These are phyloP conservation scores for Tuber calosporum DNA, from an alignment of 495 filamentous ascomycete species.

Conservation along the genomic window DNA sequence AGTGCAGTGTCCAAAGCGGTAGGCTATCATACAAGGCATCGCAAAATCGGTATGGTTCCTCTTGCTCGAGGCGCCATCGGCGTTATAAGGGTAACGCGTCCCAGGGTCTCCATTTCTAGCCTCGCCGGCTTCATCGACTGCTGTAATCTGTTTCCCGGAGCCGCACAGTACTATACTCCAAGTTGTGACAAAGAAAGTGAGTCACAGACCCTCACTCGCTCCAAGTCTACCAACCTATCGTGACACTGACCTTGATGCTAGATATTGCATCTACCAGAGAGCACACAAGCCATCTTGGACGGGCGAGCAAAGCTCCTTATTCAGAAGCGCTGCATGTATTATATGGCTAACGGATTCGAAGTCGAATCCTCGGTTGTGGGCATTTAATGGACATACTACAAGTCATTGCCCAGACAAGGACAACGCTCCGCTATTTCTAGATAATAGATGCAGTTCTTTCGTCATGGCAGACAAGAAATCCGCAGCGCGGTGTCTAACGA, in stretches of 20 bases:
- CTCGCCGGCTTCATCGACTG: background rate
- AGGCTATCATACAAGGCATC: background rate
- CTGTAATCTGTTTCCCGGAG: background rate
- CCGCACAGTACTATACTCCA: background rate
- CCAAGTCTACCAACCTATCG: background rate
- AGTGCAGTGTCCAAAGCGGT: background rate
- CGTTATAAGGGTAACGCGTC: background rate
- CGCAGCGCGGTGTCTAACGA: background rate
- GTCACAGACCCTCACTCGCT: background rate
- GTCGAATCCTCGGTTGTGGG: background rate
- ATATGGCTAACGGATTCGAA: background rate
- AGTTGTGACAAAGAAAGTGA: background rate
- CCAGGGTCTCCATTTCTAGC: background rate
- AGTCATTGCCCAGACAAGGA: background rate
- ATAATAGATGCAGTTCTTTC: background rate
- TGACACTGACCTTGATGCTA: background rate
- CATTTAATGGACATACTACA: background rate
- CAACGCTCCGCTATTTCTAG: background rate
- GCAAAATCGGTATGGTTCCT: background rate
- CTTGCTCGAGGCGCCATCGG: background rate
- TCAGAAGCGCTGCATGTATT: background rate
- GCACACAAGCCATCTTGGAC: background rate
- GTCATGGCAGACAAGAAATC: background rate
- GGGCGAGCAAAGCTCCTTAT: too few relatives aligned
- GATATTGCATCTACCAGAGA: background rate